phyloP scores from a whole-genome alignment of 495 filamentous ascomycete species.

The Daldinia concentrica region DNA sequence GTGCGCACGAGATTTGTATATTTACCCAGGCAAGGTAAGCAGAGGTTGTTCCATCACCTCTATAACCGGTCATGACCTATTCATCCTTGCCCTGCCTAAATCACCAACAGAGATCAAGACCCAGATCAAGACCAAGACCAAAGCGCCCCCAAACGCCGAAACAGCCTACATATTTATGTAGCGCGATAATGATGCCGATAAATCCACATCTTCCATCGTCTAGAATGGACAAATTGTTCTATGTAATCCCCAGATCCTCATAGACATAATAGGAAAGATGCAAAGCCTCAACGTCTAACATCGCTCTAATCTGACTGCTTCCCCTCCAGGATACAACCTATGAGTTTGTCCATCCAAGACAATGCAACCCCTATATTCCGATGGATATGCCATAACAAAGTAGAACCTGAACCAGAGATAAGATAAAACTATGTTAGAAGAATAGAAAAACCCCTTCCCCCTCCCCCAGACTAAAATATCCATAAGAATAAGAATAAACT shows the following conservation, averaged over 20 bases:
- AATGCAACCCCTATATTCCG: neutral
- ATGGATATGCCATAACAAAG: neutral
- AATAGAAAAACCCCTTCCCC: neutral
- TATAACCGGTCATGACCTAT: conserved; percentile 7
- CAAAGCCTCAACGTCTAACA: conserved; percentile 15
- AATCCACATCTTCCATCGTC: conserved; percentile 3
- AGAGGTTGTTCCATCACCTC: neutral
- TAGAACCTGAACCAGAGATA: neutral
- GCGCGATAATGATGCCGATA: neutral
- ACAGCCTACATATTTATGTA: neutral
- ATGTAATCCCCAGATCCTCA: neutral
- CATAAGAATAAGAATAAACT: neutral
- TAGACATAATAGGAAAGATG: conserved; percentile 11
- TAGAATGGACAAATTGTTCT: conserved; percentile 1
- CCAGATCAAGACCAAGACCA: neutral
- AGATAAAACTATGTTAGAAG: neutral
- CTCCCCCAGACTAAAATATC: neutral
- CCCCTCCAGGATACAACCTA: neutral
- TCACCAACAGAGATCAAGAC: neutral
- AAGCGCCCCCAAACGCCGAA: conserved; percentile 8
- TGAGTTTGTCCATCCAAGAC: neutral
- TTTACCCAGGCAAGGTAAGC: neutral
- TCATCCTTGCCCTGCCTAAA: conserved; percentile 3
- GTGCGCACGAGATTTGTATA: neutral
- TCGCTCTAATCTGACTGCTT: conserved; percentile 7